Conservation (phyloP, 345 rosid species). For the Trapa incisa region DNA sequence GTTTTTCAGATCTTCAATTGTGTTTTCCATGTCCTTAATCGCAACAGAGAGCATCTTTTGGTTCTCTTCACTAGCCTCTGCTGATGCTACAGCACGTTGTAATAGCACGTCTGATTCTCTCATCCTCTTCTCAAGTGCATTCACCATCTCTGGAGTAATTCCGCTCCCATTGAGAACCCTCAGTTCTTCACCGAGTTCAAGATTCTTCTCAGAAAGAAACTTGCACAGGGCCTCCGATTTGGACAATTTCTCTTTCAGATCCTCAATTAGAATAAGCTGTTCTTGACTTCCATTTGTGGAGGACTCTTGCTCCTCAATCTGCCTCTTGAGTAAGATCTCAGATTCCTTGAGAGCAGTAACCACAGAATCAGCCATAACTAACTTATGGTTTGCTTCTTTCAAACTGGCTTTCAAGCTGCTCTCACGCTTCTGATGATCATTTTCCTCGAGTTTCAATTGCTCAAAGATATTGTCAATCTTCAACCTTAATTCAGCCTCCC, state of each 20-base stretch:
- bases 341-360: slow-evolving; percentile 39
- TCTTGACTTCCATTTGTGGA: slow-evolving; percentile 18
- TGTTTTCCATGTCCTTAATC: slow-evolving; percentile 67
- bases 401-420: slow-evolving; percentile 43
- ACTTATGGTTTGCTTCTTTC: slow-evolving; percentile 42
- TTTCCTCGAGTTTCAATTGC: slow-evolving; percentile 43
- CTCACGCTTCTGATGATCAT: slow-evolving; percentile 36
- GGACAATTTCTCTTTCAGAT: slow-evolving; percentile 32
- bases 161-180: slow-evolving; percentile 32
- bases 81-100: slow-evolving; percentile 66
- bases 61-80: slow-evolving; percentile 82
- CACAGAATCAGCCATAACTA: slow-evolving; percentile 39
- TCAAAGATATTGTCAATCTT: slow-evolving; percentile 32
- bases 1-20: slow-evolving; percentile 64
- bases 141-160: slow-evolving; percentile 37
- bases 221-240: slow-evolving; percentile 39
- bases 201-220: slow-evolving; percentile 30
- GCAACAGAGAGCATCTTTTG: slow-evolving; percentile 52
- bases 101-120: slow-evolving; percentile 53
- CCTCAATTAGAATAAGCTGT: slow-evolving; percentile 21
- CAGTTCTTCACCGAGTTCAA: slow-evolving; percentile 41
- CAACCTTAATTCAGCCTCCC: slow-evolving; percentile 42
- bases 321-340: slow-evolving; percentile 42
- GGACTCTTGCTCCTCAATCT: slow-evolving; percentile 24
- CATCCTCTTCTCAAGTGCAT: slow-evolving; percentile 49